Evolutionary conservation across 2,329 filamentous ascomycete species (phyloP).

Genomic region (Cladosporium sp.): DNA sequence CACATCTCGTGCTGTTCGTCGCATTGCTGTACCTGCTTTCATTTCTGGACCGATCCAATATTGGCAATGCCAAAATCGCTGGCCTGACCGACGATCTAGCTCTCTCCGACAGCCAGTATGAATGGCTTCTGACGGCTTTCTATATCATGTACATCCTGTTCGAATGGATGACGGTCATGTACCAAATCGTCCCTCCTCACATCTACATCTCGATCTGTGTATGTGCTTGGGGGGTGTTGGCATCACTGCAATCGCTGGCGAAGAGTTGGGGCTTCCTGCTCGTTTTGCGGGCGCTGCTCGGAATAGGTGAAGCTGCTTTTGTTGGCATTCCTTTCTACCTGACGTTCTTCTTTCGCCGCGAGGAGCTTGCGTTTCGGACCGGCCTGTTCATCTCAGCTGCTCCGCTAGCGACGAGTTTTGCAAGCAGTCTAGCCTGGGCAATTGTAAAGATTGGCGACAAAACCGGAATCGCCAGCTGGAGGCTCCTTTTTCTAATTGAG

Average conservation of each 20-base stretch:
- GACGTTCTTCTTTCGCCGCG: slow-evolving; percentile 55
- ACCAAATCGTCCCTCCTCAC: slow-evolving; percentile 54
- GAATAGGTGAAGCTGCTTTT: slow-evolving; percentile 56
- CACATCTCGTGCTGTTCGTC: slow-evolving; percentile 70
- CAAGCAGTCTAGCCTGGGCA: slow-evolving; percentile 70
- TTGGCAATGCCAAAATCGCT: slow-evolving; percentile 56
- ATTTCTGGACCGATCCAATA: slow-evolving; percentile 64
- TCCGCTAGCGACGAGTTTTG: slow-evolving; percentile 59
- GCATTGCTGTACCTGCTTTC: slow-evolving; percentile 76
- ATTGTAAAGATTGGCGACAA: slow-evolving; percentile 63
- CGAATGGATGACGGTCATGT: slow-evolving; percentile 57
- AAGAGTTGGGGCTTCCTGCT: slow-evolving; percentile 48
- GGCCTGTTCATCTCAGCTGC: slow-evolving; percentile 78
- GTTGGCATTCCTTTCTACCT: slow-evolving; percentile 60
- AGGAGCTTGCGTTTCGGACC: slow-evolving; percentile 77
- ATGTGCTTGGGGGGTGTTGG: slow-evolving; percentile 70
- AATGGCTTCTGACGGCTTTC: slow-evolving; percentile 57
- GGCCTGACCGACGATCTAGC: slow-evolving; percentile 50
- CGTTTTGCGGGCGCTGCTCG: slow-evolving; percentile 54
- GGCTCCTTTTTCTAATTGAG: slow-evolving; percentile 77
- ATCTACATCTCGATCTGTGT: slow-evolving; percentile 61
- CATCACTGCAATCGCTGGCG: slow-evolving; percentile 58
- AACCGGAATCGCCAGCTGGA: slow-evolving; percentile 71
- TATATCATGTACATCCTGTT: slow-evolving; percentile 60
- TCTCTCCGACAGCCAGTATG: slow-evolving; percentile 51